Base-by-base conservation (phyloP, 768 basidiomycete species). In the Sarcodon sp. region DNA sequence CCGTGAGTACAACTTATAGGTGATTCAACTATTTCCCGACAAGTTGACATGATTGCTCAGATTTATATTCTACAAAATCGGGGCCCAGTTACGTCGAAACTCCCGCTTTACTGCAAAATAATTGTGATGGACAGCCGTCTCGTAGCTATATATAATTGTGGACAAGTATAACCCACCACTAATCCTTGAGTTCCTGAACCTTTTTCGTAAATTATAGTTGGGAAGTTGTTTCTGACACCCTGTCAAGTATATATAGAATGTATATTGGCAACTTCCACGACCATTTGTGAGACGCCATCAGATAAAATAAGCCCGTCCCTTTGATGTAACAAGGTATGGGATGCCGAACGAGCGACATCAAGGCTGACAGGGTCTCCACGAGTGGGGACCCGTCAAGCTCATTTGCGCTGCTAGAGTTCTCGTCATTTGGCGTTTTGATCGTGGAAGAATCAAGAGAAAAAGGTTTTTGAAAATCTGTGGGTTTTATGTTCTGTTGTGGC, bases 321-420 rank as follows among this genome's bases (percentile, higher is more conserved):
- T 71, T 73, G 52, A 53, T 54, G 65, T 73, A 77, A 77, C 75
- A 77, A 77, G 75, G 66, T 55, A 47, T 45, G 64, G 63, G 71
- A 71, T 72, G 75, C 76, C 76, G 69, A 75, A 77, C 75, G 73
- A 74, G 68, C 76, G 69, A 75, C 72, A 73, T 77, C 76, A 77
- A 64, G 54, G 73, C 68, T 57, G 67, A 65, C 71, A 67, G 59
- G 39, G 53, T 64, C 59, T 54, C 51, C 55, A 15, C 43, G 36
- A 21, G 21, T 12, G 27, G 50, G 53, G 50, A 65, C 58, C 66
- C 69, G 64, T 64, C 66, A 55, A 53, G 66, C 75, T 77, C 76
- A 73, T 67, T 70, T 68, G 27, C 74, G 64, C 65, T 77, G 76
- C 75, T 72, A 56, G 55, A 55, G 56, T 64, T 74, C 69, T 76